Percentiles rank a stretch among this genome's conserved stretches.
Conservation (phyloP, 345 rosid genomes). For the Corchorus olitorius region DNA sequence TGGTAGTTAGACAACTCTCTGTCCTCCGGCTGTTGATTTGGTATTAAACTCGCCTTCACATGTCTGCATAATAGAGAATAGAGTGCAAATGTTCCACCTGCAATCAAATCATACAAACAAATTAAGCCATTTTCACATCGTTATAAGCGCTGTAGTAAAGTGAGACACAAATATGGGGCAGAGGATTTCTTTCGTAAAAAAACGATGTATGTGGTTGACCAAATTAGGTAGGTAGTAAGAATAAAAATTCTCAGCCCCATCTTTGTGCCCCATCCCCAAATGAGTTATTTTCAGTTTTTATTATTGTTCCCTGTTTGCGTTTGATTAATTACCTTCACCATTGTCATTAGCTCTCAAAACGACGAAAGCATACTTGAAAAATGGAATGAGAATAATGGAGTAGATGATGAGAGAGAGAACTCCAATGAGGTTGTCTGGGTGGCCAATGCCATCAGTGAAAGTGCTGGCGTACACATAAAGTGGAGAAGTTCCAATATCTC, state of each 20-base stretch:
- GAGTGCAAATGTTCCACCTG: slow-evolving; percentile 84
- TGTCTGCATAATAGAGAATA: slow-evolving; percentile 65
- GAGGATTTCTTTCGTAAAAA: no score
- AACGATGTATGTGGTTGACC: no score
- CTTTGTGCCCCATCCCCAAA: no score
- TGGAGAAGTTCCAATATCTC: slow-evolving; percentile 86
- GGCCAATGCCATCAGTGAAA: slow-evolving; percentile 45
- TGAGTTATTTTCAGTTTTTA: no score
- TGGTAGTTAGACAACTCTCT: slow-evolving; percentile 59
- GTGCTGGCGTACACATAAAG: slow-evolving; percentile 67
- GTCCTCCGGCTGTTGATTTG: slow-evolving; percentile 76
- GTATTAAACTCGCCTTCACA: slow-evolving; percentile 56
- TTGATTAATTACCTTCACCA: slow-evolving; percentile 57
- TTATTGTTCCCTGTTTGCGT: no score
- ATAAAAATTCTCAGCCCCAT: no score
- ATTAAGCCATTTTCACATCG: no score
- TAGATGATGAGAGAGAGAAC: slow-evolving; percentile 78
- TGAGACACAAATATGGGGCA: no score
- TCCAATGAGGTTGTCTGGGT: slow-evolving; percentile 55
- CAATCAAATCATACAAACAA: no score
- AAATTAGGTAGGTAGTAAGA: no score
- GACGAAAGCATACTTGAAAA: slow-evolving; percentile 65
- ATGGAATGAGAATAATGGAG: slow-evolving; percentile 52
- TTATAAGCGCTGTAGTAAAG: no score
- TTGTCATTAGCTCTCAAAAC: slow-evolving; percentile 79